These are phyloP conservation scores for Penicillium maclennaniae DNA, from an alignment of 495 filamentous ascomycete genomes.

Conservation along the genomic window DNA sequence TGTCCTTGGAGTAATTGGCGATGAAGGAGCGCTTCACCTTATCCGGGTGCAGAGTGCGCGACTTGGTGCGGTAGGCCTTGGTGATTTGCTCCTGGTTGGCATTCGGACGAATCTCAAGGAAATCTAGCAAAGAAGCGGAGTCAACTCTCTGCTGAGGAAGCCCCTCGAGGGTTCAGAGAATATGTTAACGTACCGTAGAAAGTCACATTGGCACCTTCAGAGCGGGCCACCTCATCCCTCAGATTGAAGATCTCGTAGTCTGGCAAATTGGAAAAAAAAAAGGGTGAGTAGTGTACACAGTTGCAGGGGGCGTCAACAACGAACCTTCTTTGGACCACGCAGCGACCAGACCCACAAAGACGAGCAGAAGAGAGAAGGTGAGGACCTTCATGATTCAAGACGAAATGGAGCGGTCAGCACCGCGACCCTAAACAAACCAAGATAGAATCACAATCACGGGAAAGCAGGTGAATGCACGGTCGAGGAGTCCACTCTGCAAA, in stretches of 20 bases:
- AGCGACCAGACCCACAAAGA: constrained; percentile 54
- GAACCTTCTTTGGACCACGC: constrained; percentile 85
- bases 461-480: background rate
- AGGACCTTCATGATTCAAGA: constrained; percentile 35
- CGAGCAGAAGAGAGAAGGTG: constrained; percentile 29
- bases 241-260: constrained; percentile 98
- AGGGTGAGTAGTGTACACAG: constrained; percentile 6
- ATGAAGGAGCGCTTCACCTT: constrained; percentile 84
- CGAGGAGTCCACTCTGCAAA: background rate
- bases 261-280: constrained; percentile 28
- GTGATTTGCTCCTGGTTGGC: constrained; percentile 85
- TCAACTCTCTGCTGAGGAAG: background rate
- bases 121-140: constrained; percentile 49
- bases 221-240: constrained; percentile 72
- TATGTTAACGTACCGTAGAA: constrained; percentile 66
- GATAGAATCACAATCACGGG: background rate
- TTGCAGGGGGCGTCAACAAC: constrained; percentile 17
- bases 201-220: constrained; percentile 76
- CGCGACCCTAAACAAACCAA: constrained; percentile 9
- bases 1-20: constrained; percentile 64
- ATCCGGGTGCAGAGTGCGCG: constrained; percentile 80
- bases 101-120: constrained; percentile 68
- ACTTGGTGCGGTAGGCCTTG: constrained; percentile 89
- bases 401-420: constrained; percentile 28
- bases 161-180: background rate